phyloP scores from a whole-genome alignment of 345 rosid genomes.

The Psidium guajava region DNA sequence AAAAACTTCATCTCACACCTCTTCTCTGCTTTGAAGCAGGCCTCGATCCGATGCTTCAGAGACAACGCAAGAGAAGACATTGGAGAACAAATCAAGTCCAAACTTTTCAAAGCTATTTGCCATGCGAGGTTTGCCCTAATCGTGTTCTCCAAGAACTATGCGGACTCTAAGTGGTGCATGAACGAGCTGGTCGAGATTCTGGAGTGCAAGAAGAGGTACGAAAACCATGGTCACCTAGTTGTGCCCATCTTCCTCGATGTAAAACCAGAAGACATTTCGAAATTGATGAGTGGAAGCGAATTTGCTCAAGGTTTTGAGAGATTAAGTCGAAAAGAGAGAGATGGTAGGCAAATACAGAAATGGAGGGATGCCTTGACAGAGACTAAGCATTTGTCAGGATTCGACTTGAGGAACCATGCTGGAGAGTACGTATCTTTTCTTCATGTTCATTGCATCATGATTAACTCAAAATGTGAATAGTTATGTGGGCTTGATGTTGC shows the following conservation, averaged over 20 bases:
- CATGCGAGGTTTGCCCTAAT: not conserved
- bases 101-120: not conserved
- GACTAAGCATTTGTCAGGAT: not conserved
- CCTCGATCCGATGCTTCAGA: not conserved
- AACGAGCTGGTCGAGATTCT: not conserved
- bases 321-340: not conserved
- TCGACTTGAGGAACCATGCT: not conserved
- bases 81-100: not conserved
- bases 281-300: not conserved
- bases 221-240: not conserved
- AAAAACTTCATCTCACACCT: not conserved
- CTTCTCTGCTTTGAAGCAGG: not conserved
- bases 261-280: not conserved
- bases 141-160: not conserved
- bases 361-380: not conserved
- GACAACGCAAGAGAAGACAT: not conserved
- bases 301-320: not conserved
- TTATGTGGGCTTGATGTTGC: too few species aligned
- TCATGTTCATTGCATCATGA: too few species aligned
- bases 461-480: too few species aligned
- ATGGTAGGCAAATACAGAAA: not conserved
- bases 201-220: not conserved
- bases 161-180: not conserved
- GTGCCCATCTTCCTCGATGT: not conserved
- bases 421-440: not conserved